Conservation (phyloP, 2,329 filamentous ascomycete species). For the Malbranchea cinnamomea region DNA sequence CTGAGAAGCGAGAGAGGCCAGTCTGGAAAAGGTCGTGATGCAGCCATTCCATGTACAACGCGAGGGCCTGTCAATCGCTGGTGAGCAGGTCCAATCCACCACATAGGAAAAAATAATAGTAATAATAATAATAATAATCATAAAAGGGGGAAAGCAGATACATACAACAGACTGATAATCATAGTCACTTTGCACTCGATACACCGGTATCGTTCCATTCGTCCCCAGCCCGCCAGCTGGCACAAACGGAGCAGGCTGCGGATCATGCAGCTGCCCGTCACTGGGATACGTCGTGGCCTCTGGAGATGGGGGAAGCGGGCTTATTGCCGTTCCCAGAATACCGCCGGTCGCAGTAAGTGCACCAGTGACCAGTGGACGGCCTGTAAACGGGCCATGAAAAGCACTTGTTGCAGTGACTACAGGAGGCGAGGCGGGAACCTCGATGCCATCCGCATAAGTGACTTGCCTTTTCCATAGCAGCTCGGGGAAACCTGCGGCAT, state of each 20-base stretch:
- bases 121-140: not conserved
- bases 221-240: conserved; percentile 62
- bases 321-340: conserved; percentile 40
- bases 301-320: conserved; percentile 41
- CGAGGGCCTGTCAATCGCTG: conserved; percentile 37
- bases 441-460: conserved; percentile 8
- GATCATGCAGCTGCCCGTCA: conserved; percentile 52
- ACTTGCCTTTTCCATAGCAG: not conserved
- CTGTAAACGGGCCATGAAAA: conserved; percentile 53
- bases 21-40: conserved; percentile 72
- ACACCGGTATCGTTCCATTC: conserved; percentile 61
- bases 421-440: conserved; percentile 7
- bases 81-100: not conserved
- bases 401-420: conserved; percentile 4
- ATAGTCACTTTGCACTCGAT: conserved; percentile 66
- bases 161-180: conserved; percentile 58
- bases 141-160: conserved; percentile 1
- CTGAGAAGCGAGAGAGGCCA: conserved; percentile 54
- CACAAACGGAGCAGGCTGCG: conserved; percentile 55
- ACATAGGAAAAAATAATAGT: not conserved
- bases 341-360: conserved; percentile 42
- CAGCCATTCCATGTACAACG: conserved; percentile 70
- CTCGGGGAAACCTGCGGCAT: not conserved
- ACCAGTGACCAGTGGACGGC: conserved; percentile 53
- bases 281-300: conserved; percentile 56